Percentiles rank a stretch among this genome's conserved stretches.
phyloP scores from a whole-genome alignment of 2,329 filamentous ascomycete genomes.

The Cyclaneusma minus region DNA sequence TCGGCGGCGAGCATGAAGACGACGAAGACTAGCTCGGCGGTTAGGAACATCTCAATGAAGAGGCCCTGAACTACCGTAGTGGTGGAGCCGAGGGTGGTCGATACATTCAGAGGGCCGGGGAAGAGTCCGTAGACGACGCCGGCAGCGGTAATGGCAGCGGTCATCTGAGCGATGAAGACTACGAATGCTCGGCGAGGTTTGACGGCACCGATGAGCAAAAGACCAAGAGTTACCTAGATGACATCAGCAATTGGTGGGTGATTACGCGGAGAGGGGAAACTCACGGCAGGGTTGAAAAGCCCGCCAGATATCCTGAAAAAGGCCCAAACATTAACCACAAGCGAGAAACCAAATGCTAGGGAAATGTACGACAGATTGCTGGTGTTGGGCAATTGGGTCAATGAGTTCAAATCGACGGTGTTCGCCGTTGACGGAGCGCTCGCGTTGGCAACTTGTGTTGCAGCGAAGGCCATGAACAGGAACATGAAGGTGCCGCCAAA shows the following conservation, averaged over 20 bases:
- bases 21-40: constrained; percentile 44
- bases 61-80: constrained; percentile 39
- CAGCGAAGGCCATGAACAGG: constrained; percentile 14
- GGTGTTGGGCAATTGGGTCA: constrained; percentile 12
- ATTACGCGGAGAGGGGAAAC: not conserved
- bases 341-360: constrained; percentile 15
- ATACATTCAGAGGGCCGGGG: constrained; percentile 38
- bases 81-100: constrained; percentile 36
- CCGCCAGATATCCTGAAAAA: no score
- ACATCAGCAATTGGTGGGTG: constrained; percentile 1
- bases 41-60: constrained; percentile 53
- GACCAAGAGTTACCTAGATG: constrained; percentile 35
- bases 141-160: constrained; percentile 42
- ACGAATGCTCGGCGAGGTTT: constrained; percentile 32
- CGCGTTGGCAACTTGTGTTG: constrained; percentile 8
- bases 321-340: no score
- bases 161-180: constrained; percentile 39
- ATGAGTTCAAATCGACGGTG: constrained; percentile 16
- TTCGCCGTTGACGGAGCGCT: constrained; percentile 16
- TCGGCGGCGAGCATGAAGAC: constrained; percentile 57
- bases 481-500: constrained; percentile 32
- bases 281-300: constrained; percentile 33
- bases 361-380: no score
- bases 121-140: constrained; percentile 40
- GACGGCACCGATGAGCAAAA: constrained; percentile 42